Conservation (phyloP, 495 filamentous ascomycete species). For the Aspergillus hancockii region DNA sequence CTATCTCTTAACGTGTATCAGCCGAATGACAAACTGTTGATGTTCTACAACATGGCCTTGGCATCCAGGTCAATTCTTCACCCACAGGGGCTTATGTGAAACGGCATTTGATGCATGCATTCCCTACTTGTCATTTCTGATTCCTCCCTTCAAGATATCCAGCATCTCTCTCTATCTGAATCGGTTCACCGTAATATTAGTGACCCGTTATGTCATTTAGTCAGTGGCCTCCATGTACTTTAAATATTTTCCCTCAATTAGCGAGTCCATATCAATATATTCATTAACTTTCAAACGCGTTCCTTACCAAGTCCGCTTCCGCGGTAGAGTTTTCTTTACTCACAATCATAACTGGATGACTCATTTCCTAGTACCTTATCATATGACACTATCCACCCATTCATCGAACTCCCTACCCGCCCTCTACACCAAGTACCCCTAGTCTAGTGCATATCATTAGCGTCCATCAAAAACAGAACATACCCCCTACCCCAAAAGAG, state of each 20-base stretch:
- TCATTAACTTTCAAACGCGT: not conserved
- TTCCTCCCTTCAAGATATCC: not conserved
- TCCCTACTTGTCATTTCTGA: not conserved
- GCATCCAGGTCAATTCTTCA: not conserved
- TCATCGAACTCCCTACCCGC: not conserved
- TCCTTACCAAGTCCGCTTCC: not conserved
- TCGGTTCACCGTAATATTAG: not conserved
- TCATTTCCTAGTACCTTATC: not conserved
- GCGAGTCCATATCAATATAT: not conserved
- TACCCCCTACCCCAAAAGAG: not conserved
- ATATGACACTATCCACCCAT: no score
- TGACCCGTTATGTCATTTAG: not conserved
- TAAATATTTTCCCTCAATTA: not conserved
- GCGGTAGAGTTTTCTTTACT: no score
- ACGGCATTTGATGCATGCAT: not conserved
- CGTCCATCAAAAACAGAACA: not conserved
- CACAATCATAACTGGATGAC: not conserved
- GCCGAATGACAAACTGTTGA: not conserved
- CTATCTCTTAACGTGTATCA: not conserved
- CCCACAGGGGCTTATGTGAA: not conserved
- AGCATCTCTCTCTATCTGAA: not conserved
- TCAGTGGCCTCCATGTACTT: not conserved
- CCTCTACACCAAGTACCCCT: not conserved
- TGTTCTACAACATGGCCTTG: not conserved
- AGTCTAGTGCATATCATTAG: no score